phyloP scores from a whole-genome alignment of 1,284 basidiomycete species.

The Dichomitus squalens region DNA sequence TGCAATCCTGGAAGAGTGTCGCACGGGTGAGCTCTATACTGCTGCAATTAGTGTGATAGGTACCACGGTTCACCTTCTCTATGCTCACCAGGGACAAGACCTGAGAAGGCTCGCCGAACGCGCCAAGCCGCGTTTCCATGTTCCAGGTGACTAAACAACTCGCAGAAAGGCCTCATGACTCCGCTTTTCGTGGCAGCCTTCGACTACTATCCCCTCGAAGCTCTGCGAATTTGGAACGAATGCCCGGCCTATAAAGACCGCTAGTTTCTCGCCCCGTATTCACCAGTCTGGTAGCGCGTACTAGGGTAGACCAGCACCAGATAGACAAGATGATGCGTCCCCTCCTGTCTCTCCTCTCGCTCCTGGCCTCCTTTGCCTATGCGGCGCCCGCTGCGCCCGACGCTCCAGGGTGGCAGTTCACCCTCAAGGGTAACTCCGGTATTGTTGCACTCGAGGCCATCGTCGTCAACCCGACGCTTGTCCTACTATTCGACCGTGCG shows the following conservation, averaged over 20 bases:
- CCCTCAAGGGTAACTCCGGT: conserved; percentile 38
- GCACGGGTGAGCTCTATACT: neutral
- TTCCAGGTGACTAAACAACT: neutral
- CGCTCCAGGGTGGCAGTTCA: conserved; percentile 6
- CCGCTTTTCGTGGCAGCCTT: neutral
- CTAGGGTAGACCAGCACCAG: neutral
- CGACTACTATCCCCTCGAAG: too few species aligned
- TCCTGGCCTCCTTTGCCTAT: neutral
- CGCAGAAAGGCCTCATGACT: neutral
- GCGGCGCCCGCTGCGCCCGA: conserved; percentile 11
- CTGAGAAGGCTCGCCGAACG: neutral
- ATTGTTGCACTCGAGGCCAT: conserved; percentile 49
- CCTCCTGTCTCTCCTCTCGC: neutral
- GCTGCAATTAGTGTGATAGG: neutral
- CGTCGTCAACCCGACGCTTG: conserved; percentile 46
- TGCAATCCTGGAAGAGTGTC: neutral
- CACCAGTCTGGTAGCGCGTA: neutral
- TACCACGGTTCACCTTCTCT: neutral
- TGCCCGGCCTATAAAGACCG: neutral
- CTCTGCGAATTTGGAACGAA: neutral
- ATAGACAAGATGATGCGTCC: neutral
- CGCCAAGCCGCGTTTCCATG: neutral
- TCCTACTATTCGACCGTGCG: conserved; percentile 47
- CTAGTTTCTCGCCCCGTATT: neutral
- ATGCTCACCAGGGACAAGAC: neutral